These are phyloP conservation scores for Hondaea fermentalgiana DNA, from an alignment of 108 stramenopile species.

Conservation along the genomic window DNA sequence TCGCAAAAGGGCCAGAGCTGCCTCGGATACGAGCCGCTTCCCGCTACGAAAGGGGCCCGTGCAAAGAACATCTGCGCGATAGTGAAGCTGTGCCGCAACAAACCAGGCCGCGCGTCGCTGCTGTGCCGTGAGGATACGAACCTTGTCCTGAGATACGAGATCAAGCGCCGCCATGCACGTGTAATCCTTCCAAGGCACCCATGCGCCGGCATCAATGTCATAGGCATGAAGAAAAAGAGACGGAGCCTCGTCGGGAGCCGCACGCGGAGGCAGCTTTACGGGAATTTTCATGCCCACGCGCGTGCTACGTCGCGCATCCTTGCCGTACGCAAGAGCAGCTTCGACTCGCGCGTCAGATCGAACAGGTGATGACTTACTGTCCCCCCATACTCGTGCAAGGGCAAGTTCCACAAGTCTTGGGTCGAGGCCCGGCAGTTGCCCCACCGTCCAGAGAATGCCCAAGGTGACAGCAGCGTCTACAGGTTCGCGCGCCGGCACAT, in stretches of 20 bases:
- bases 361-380: background rate
- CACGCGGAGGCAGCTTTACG: background rate
- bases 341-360: background rate
- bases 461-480: background rate
- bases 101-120: background rate
- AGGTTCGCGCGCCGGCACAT: background rate
- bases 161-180: background rate
- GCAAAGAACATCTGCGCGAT: background rate
- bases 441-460: background rate
- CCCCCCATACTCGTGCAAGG: background rate
- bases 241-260: too few relatives aligned
- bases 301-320: background rate
- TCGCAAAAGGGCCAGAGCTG: background rate
- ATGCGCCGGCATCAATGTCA: background rate
- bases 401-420: background rate
- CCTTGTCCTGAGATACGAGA: too few relatives aligned
- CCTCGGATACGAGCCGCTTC: background rate
- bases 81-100: background rate
- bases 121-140: background rate
- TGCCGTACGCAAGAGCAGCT: background rate
- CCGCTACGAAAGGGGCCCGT: background rate
- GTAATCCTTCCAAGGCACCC: background rate
- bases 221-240: background rate
- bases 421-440: background rate
- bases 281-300: background rate